Percentiles rank a stretch among this genome's conserved stretches.
These are phyloP conservation scores for Comarum palustre DNA, from an alignment of 306 rosid genomes.

Conservation along the genomic window DNA sequence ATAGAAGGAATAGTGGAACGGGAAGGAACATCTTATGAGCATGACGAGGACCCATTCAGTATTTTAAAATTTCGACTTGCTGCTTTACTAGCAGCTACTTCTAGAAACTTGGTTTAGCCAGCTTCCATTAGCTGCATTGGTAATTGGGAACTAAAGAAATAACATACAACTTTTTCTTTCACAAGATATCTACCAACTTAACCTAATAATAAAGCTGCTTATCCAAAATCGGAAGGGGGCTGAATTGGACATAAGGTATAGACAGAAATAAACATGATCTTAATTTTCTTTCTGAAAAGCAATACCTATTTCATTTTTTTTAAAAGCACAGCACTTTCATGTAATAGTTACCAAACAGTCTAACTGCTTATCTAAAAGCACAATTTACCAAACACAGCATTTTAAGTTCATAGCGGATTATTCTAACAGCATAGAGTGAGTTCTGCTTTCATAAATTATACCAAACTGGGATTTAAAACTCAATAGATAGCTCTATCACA, in stretches of 20 bases:
- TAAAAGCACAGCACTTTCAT: not conserved
- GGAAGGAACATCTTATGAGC: not conserved
- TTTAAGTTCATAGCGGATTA: not conserved
- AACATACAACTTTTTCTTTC: too few species aligned
- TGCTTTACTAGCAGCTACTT: too few species aligned
- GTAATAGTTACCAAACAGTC: not conserved
- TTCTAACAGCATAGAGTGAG: not conserved
- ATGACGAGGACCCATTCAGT: not conserved
- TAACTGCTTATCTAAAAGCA: not conserved
- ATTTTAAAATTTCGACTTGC: not conserved
- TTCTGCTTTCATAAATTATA: not conserved
- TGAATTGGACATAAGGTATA: not conserved
- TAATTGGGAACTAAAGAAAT: not conserved
- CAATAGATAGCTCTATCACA: constrained; percentile 19
- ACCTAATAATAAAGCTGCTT: not conserved
- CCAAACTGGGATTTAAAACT: not conserved
- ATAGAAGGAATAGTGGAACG: not conserved
- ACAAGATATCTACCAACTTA: not conserved
- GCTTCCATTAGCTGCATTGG: not conserved
- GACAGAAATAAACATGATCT: not conserved
- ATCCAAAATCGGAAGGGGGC: not conserved
- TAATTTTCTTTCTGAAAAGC: not conserved
- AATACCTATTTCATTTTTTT: not conserved
- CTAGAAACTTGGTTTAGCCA: too few species aligned
- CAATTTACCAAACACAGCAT: not conserved